These are phyloP conservation scores for Cnidoscolus chayamansa DNA, from an alignment of 441 rosid genomes.

Conservation along the genomic window DNA sequence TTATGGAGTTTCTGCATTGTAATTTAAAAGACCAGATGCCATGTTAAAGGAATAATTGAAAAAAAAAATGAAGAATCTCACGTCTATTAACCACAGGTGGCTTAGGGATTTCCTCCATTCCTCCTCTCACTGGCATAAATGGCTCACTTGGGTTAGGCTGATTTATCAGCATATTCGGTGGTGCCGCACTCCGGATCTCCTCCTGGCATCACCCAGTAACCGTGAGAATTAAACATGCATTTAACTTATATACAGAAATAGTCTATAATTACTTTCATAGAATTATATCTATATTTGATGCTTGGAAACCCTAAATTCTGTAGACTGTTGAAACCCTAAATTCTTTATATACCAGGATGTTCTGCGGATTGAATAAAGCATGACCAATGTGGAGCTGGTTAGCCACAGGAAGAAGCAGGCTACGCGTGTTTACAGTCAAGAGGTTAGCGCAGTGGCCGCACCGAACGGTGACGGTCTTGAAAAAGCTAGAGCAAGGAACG, in stretches of 20 bases:
- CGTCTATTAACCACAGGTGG: conserved; percentile 71
- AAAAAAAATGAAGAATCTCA: conserved; percentile 31
- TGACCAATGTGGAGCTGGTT: conserved; percentile 80
- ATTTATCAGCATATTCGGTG: conserved; percentile 56
- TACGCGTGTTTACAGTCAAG: conserved; percentile 64
- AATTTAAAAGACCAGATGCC: neutral
- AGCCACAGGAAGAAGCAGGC: conserved; percentile 55
- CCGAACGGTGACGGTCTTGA: conserved; percentile 88
- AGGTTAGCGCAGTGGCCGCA: conserved; percentile 95
- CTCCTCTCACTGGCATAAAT: conserved; percentile 45
- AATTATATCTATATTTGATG: neutral
- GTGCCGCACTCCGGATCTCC: conserved; percentile 51
- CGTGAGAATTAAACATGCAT: neutral
- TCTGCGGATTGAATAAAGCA: conserved; percentile 60
- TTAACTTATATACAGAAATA: neutral
- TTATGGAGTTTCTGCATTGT: too few relatives aligned
- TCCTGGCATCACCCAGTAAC: conserved; percentile 39
- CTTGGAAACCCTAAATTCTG: conserved; percentile 10
- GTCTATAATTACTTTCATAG: too few relatives aligned
- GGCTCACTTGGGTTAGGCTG: conserved; percentile 52
- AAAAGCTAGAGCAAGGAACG: conserved; percentile 87
- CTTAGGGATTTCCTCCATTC: conserved; percentile 52
- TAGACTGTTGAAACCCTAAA: conserved; percentile 2
- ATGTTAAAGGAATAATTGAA: neutral
- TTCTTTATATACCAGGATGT: conserved; percentile 48